phyloP scores from a whole-genome alignment of 495 filamentous ascomycete genomes.

The Podospora fimiseda region DNA sequence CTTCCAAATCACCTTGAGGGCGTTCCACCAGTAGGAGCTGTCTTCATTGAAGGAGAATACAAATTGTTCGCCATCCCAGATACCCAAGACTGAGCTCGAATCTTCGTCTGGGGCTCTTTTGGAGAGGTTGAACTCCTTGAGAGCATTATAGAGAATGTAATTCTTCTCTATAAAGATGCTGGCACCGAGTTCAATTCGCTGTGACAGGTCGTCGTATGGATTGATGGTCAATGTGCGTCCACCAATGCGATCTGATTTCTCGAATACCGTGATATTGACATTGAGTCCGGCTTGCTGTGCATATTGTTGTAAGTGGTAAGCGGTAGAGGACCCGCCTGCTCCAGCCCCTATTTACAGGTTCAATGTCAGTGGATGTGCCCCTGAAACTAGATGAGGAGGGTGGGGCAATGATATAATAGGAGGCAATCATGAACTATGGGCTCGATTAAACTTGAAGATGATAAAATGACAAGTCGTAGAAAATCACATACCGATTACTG shows the following conservation, averaged over 20 bases:
- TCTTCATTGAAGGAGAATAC: slow-evolving; percentile 53
- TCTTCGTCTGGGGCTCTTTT: slow-evolving; percentile 27
- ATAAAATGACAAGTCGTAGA: neutral
- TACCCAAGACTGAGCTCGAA: slow-evolving; percentile 51
- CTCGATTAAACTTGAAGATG: no score
- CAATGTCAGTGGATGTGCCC: neutral
- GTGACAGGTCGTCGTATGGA: slow-evolving; percentile 59
- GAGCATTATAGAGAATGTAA: slow-evolving; percentile 68
- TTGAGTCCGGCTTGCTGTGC: slow-evolving; percentile 45
- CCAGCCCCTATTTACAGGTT: slow-evolving; percentile 64
- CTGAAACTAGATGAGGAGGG: neutral
- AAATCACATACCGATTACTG: slow-evolving; percentile 40
- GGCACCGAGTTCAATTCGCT: slow-evolving; percentile 81
- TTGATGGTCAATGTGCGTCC: slow-evolving; percentile 87
- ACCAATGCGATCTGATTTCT: slow-evolving; percentile 71
- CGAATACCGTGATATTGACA: slow-evolving; percentile 82
- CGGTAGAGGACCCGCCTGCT: slow-evolving; percentile 78
- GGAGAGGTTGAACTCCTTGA: slow-evolving; percentile 62
- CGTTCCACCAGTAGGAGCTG: slow-evolving; percentile 64
- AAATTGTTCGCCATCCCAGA: slow-evolving; percentile 79
- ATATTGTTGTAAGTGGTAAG: slow-evolving; percentile 72
- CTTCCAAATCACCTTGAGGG: slow-evolving; percentile 71
- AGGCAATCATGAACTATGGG: no score
- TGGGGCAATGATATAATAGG: neutral
- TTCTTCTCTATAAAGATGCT: slow-evolving; percentile 91